Base-by-base conservation (phyloP, 345 rosid species). In the Populus davidiana region DNA sequence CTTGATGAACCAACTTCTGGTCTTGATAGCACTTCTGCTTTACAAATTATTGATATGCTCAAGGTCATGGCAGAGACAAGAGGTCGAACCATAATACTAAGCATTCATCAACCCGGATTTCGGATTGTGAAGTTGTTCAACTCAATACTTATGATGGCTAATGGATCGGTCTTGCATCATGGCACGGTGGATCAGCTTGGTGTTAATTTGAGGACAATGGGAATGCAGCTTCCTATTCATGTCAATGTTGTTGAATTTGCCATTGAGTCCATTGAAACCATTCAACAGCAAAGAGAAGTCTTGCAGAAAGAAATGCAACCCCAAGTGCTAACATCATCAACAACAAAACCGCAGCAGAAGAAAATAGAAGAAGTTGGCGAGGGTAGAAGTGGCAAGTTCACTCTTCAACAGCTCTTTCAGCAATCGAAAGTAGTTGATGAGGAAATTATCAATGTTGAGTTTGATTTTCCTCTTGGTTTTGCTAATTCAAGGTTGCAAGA, bases 1-100 rank as follows among this genome's bases (percentile, higher is more conserved):
- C 98, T 96, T 66, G 99, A 96, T 72, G 99, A 96, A 67, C 99
- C 99, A 39, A 96, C 99, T 69, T 96, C 99, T 2, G 99, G 99
- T 12, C 94, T 96, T 68, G 99, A 96, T 68, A 93, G 98, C 79
- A 89, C 88, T 49, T 90, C 92, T 18, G 99, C 99, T 27, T 76
- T 91, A 25, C 99, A 92, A 82, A 90, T 91, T 71, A 87, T 96
- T 9, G 91, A 87, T 66, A 89, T 93, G 99, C 92, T 96, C 36
- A 96, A 93, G 83, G 81, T 81, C 17, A 96, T 95, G 99, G 98
- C 98, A 0, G 99, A 92, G 78, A 90, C 87, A 50, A 81, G 87
- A 25, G 99, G 96, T 5, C 79, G 93, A 73, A 92, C 94, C 38
- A 86, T 96, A 36, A 81, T 92, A 38, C 71, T 96, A 29, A 96